Conservation (phyloP, 2,329 filamentous ascomycete species). For the Fusarium haematococcum region DNA sequence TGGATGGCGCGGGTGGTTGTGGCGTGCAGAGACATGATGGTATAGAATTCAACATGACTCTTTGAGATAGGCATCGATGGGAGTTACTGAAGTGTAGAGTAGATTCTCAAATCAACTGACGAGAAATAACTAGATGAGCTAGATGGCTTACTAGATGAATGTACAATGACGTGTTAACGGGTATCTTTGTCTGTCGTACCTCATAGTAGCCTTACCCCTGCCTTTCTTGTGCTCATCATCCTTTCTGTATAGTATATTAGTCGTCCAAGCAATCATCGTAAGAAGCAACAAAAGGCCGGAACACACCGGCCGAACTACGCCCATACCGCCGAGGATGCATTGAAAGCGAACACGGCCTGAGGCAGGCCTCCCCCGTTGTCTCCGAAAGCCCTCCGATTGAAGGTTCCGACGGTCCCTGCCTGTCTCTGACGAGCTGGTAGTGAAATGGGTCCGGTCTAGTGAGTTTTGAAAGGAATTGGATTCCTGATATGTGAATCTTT, state of each 20-base stretch:
- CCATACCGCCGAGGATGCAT: background rate
- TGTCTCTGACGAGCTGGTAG: background rate
- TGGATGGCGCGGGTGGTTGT: slow-evolving; percentile 9
- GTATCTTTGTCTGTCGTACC: background rate
- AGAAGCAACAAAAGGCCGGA: background rate
- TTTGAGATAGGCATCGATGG: slow-evolving; percentile 22
- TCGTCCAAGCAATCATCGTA: background rate
- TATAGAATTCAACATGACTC: slow-evolving; percentile 19
- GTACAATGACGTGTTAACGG: slow-evolving; percentile 11
- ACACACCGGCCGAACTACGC: background rate
- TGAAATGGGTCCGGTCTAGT: background rate
- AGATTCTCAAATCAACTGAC: slow-evolving; percentile 39
- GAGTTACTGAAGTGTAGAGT: slow-evolving; percentile 33
- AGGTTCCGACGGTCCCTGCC: background rate
- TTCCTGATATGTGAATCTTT: slow-evolving; percentile 18
- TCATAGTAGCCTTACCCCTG: background rate
- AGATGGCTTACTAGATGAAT: slow-evolving; percentile 22
- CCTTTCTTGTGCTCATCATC: background rate
- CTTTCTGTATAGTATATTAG: background rate
- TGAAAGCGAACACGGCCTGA: background rate
- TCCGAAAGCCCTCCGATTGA: background rate
- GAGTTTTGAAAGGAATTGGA: background rate
- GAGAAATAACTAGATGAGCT: slow-evolving; percentile 34
- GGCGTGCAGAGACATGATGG: slow-evolving; percentile 10
- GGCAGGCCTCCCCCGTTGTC: background rate